phyloP scores from a whole-genome alignment of 257 asterid genomes.

The Avicennia marina region DNA sequence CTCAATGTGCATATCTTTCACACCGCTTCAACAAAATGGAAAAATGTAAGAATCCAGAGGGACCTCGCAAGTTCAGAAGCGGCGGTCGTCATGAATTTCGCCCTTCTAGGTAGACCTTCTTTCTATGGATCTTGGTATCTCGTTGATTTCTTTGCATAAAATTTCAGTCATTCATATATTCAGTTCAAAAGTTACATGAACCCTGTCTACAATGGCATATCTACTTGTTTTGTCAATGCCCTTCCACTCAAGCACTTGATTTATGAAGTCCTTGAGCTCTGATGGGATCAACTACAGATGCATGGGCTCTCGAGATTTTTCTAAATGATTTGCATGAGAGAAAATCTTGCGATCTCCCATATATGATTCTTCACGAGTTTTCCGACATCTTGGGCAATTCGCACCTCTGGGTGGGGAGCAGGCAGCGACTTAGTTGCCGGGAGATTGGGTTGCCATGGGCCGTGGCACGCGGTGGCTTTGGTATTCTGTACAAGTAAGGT shows the following conservation, averaged over 20 bases:
- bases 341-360: too few species aligned
- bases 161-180: too few species aligned
- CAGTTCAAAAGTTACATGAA: neutral
- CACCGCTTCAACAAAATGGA: constrained; percentile 68
- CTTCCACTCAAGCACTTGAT: too few species aligned
- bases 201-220: too few species aligned
- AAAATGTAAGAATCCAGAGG: constrained; percentile 66
- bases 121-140: too few species aligned
- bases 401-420: constrained; percentile 98
- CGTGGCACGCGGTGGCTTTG: constrained; percentile 97
- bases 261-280: too few species aligned
- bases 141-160: too few species aligned
- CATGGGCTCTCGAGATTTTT: too few species aligned
- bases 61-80: constrained; percentile 80
- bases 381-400: constrained; percentile 86
- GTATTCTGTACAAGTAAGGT: constrained; percentile 97
- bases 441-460: constrained; percentile 99
- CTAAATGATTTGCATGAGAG: too few species aligned
- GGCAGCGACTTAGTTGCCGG: constrained; percentile 97
- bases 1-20: constrained; percentile 94
- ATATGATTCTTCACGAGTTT: constrained; percentile 1
- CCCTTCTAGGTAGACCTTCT: constrained; percentile 76
- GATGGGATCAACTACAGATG: too few species aligned
- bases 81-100: constrained; percentile 86
- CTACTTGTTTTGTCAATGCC: too few species aligned